phyloP scores from a whole-genome alignment of 345 rosid species.

The Brassica carinata region DNA sequence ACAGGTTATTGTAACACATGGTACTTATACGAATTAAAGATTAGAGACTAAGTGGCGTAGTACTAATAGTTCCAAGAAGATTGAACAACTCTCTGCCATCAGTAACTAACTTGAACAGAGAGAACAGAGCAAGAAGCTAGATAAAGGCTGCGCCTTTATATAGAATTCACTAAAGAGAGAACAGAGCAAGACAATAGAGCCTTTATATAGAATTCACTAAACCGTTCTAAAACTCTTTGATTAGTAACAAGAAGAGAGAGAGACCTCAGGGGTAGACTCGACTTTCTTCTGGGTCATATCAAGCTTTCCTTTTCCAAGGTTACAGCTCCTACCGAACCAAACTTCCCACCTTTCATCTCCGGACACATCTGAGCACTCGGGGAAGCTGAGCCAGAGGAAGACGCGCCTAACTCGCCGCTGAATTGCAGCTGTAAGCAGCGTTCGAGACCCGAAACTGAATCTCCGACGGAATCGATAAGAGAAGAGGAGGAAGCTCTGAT shows the following conservation, averaged over 20 bases:
- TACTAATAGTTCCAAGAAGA: constrained; percentile 7
- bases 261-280: constrained; percentile 79
- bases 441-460: constrained; percentile 53
- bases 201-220: not conserved
- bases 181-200: not conserved
- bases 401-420: constrained; percentile 33
- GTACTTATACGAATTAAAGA: not conserved
- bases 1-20: not conserved
- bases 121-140: not conserved
- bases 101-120: constrained; percentile 5
- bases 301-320: constrained; percentile 89
- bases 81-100: constrained; percentile 7
- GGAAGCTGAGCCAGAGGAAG: constrained; percentile 33
- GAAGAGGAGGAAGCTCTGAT: constrained; percentile 45
- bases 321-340: constrained; percentile 72
- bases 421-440: constrained; percentile 55
- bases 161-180: not conserved
- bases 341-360: constrained; percentile 67
- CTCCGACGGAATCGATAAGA: constrained; percentile 52
- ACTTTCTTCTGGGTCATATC: constrained; percentile 65
- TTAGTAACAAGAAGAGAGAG: constrained; percentile 4
- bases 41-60: not conserved
- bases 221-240: constrained; percentile 5
- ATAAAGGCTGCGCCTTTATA: constrained; percentile 4
- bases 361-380: constrained; percentile 52